Evolutionary conservation across 768 basidiomycete genomes (phyloP).

Genomic region (Suillus subalutaceus): DNA sequence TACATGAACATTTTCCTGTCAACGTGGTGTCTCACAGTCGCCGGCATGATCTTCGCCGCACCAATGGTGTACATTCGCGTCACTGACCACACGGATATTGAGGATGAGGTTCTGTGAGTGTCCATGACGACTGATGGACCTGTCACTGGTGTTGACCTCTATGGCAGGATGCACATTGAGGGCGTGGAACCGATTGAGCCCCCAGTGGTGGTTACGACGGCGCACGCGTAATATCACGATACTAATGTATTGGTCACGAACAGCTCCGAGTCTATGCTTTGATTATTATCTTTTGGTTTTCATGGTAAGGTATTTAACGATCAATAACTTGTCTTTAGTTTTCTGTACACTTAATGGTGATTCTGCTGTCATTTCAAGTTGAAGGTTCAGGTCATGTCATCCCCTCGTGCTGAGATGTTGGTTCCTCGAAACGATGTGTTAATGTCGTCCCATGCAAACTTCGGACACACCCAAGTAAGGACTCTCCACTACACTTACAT

Average conservation of each 20-base stretch:
- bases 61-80: constrained; percentile 79
- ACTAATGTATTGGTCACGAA: background rate
- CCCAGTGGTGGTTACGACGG: background rate
- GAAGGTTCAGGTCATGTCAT: background rate
- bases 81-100: constrained; percentile 53
- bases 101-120: constrained; percentile 56
- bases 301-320: background rate
- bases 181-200: constrained; percentile 13
- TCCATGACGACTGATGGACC: background rate
- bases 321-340: background rate
- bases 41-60: constrained; percentile 64
- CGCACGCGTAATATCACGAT: background rate
- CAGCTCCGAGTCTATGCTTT: background rate
- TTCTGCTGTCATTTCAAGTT: background rate
- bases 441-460: background rate
- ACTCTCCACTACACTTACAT: background rate
- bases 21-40: constrained; percentile 69
- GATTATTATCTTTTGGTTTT: background rate
- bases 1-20: constrained; percentile 78
- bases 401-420: background rate
- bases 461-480: background rate
- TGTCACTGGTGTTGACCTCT: background rate
- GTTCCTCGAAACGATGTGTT: background rate
- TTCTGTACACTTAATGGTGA: background rate
- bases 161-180: constrained; percentile 7